A percentile compares a stretch with the other conserved stretches of the same genome.
These are phyloP conservation scores for Ceratonia siliqua DNA, from an alignment of 306 rosid species.

Conservation along the genomic window DNA sequence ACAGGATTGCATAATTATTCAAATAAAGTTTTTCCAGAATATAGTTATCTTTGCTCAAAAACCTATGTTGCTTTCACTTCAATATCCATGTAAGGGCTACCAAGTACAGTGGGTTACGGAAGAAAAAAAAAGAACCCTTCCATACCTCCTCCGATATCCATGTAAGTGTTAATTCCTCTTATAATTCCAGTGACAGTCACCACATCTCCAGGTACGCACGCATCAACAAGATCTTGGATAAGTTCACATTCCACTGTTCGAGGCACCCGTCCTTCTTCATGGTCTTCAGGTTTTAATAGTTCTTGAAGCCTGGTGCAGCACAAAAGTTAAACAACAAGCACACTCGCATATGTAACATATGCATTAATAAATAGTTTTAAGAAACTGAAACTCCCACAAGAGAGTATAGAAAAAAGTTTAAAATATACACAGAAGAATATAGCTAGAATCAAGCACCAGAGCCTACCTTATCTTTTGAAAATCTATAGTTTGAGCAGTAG, in stretches of 20 bases:
- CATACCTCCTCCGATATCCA: constrained; percentile 98
- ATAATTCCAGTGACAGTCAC: constrained; percentile 92
- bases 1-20: background rate
- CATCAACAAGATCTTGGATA: constrained; percentile 86
- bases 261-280: constrained; percentile 95
- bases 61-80: constrained; percentile 20
- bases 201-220: constrained; percentile 96
- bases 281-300: constrained; percentile 79
- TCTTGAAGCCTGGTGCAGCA: constrained; percentile 69
- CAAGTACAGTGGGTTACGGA: constrained; percentile 6
- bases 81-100: constrained; percentile 24
- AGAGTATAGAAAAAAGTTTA: background rate
- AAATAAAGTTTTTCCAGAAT: background rate
- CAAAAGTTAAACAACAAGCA: background rate
- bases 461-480: constrained; percentile 87
- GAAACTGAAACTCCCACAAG: background rate
- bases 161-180: constrained; percentile 84
- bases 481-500: constrained; percentile 76
- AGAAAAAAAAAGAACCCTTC: constrained; percentile 7
- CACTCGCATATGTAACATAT: background rate
- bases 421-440: constrained; percentile 1
- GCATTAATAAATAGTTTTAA: constrained; percentile 11
- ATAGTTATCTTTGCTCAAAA: constrained; percentile 8
- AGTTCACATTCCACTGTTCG: constrained; percentile 97
- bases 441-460: constrained; percentile 21